A percentile compares a stretch with the other conserved stretches of the same genome.
Conservation (phyloP, 805 yeast genomes). For the Yamadazyma sp. region DNA sequence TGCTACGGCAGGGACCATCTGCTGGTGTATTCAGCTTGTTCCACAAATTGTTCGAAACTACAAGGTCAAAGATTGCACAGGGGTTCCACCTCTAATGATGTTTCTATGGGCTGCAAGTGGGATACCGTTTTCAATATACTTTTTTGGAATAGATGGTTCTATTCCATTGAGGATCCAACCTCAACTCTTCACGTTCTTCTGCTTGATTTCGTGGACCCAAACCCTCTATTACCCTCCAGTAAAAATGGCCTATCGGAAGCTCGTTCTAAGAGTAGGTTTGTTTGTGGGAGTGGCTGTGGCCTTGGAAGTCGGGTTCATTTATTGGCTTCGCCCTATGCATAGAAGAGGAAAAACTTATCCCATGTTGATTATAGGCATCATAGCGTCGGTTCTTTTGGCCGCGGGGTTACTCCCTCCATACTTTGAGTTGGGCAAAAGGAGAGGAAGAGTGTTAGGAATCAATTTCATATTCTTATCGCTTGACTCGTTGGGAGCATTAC, state of each 20-base stretch:
- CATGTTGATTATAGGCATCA: slow-evolving; percentile 69
- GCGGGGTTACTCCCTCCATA: slow-evolving; percentile 87
- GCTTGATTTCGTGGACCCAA: slow-evolving; percentile 66
- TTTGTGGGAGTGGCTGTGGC: slow-evolving; percentile 53
- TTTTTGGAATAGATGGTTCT: slow-evolving; percentile 66
- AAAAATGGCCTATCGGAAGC: slow-evolving; percentile 30
- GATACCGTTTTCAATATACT: slow-evolving; percentile 84
- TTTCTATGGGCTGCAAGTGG: slow-evolving; percentile 76
- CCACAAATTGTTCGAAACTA: slow-evolving; percentile 83
- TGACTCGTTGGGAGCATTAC: slow-evolving; percentile 79
- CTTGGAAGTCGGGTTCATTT: slow-evolving; percentile 65
- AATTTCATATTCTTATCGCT: slow-evolving; percentile 74
- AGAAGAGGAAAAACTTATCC: slow-evolving; percentile 68
- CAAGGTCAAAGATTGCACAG: slow-evolving; percentile 74
- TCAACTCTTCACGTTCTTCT: slow-evolving; percentile 70
- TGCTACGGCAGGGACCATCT: slow-evolving; percentile 85
- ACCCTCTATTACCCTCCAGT: slow-evolving; percentile 70
- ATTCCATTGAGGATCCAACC: slow-evolving; percentile 87
- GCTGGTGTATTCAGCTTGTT: slow-evolving; percentile 89
- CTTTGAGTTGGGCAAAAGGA: slow-evolving; percentile 73
- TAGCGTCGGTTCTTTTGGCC: slow-evolving; percentile 75
- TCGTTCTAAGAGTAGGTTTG: slow-evolving; percentile 31
- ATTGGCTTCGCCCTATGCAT: slow-evolving; percentile 64
- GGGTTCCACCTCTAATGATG: slow-evolving; percentile 87
- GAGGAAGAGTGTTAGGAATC: slow-evolving; percentile 86